phyloP scores from a whole-genome alignment of 352 stramenopile species.

The Pythium rhizo-oryzae region DNA sequence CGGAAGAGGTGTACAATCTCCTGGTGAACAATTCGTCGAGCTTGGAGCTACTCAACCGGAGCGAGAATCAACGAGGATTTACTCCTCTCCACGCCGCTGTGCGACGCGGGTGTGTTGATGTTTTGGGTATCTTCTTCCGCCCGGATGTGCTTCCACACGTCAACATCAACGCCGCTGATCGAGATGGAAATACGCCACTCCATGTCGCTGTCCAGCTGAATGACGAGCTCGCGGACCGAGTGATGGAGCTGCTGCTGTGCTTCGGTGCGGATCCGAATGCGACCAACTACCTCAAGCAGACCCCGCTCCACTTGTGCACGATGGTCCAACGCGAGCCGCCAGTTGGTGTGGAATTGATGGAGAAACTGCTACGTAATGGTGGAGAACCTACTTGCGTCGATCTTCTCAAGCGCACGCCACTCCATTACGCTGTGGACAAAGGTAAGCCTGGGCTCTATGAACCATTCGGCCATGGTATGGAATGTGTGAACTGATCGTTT shows the following conservation, averaged over 20 bases:
- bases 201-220: constrained; percentile 66
- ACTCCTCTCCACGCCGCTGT: constrained; percentile 73
- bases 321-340: constrained; percentile 63
- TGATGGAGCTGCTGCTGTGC: constrained; percentile 69
- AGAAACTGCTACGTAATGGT: constrained; percentile 62
- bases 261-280: constrained; percentile 68
- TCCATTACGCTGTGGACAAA: constrained; percentile 82
- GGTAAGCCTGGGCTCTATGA: constrained; percentile 36
- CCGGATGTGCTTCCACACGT: constrained; percentile 71
- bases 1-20: constrained; percentile 54
- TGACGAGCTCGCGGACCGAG: constrained; percentile 59
- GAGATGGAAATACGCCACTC: constrained; percentile 72
- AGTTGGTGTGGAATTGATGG: constrained; percentile 52
- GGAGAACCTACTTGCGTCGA: constrained; percentile 57
- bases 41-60: constrained; percentile 55
- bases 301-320: constrained; percentile 67
- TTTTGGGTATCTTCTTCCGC: constrained; percentile 77
- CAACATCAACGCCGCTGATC: constrained; percentile 65
- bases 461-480: neutral
- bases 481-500: neutral
- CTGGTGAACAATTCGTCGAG: constrained; percentile 44
- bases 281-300: constrained; percentile 74
- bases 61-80: constrained; percentile 56
- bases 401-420: constrained; percentile 71
- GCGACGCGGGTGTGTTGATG: constrained; percentile 55